Conservation (phyloP, 768 basidiomycete genomes). For the Agrocybe praecox region DNA sequence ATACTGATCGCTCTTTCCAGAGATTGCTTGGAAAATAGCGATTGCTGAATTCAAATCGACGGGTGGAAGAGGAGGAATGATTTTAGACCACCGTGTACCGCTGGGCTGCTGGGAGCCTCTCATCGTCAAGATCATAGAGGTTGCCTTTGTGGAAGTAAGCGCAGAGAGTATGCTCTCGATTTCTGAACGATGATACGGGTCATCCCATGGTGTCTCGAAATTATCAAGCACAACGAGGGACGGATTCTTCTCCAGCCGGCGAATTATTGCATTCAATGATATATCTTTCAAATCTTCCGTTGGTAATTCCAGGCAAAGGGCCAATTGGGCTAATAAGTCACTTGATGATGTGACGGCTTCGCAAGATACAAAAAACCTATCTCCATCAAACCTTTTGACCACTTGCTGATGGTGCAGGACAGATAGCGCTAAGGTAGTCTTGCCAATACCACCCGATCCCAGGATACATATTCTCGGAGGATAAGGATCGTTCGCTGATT, state of each 20-base stretch:
- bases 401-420: constrained; percentile 24
- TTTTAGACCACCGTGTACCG: constrained; percentile 23
- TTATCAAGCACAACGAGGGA: constrained; percentile 32
- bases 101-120: constrained; percentile 31
- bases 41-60: constrained; percentile 25
- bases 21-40: constrained; percentile 26
- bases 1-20: constrained; percentile 21
- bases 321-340: constrained; percentile 24
- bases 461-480: constrained; percentile 26
- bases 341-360: constrained; percentile 26
- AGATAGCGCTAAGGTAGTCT: constrained; percentile 31
- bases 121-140: constrained; percentile 29
- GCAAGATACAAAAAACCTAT: constrained; percentile 31
- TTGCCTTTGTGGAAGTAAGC: constrained; percentile 17
- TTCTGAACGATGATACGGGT: constrained; percentile 19
- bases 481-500: not conserved
- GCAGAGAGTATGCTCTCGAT: constrained; percentile 26
- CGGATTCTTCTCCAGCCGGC: constrained; percentile 9
- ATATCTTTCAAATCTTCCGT: constrained; percentile 10
- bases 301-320: constrained; percentile 16
- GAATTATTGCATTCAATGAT: constrained; percentile 18
- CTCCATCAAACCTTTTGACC: constrained; percentile 11
- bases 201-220: constrained; percentile 35
- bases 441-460: constrained; percentile 35
- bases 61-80: constrained; percentile 27